Evolutionary conservation across 1,284 basidiomycete species (phyloP).

Genomic region (Fomitiporia mediterranea): DNA sequence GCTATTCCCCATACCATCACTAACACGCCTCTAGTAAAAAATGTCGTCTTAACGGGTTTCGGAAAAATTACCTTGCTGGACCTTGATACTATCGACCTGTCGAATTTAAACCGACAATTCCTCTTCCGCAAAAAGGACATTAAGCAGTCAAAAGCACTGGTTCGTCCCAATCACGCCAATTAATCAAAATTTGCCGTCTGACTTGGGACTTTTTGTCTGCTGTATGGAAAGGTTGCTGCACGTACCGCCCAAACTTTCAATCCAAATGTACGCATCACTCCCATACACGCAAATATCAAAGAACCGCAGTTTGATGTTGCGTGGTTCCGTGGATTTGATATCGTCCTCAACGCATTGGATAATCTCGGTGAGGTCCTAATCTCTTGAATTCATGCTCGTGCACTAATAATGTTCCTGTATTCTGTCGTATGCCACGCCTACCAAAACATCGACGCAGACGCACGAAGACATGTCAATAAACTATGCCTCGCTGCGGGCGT

Average conservation of each 20-base stretch:
- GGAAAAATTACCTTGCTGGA: conserved; percentile 91
- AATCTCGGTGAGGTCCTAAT: conserved; percentile 72
- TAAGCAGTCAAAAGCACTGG: conserved; percentile 92
- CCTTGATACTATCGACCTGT: conserved; percentile 98
- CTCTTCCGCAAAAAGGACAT: conserved; percentile 97
- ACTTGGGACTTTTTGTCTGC: neutral
- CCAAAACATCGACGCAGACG: conserved; percentile 47
- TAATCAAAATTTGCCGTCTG: neutral
- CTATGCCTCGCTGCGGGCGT: conserved; percentile 93
- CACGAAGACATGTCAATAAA: conserved; percentile 90
- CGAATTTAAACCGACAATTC: conserved; percentile 97
- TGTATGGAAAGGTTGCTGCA: conserved; percentile 84
- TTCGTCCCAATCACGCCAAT: conserved; percentile 26
- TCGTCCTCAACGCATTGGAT: conserved; percentile 95
- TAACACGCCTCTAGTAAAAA: conserved; percentile 68
- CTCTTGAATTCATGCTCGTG: neutral
- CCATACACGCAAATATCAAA: conserved; percentile 95
- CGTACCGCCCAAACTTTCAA: conserved; percentile 90
- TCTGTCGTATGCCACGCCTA: neutral
- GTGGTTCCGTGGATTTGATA: conserved; percentile 89
- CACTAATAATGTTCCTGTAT: neutral
- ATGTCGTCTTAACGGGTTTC: conserved; percentile 91
- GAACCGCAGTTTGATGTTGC: conserved; percentile 86
- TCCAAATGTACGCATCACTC: conserved; percentile 82
- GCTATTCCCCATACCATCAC: neutral